Base-by-base conservation (phyloP, 1,284 basidiomycete species). In the Fomitiporia mediterranea region DNA sequence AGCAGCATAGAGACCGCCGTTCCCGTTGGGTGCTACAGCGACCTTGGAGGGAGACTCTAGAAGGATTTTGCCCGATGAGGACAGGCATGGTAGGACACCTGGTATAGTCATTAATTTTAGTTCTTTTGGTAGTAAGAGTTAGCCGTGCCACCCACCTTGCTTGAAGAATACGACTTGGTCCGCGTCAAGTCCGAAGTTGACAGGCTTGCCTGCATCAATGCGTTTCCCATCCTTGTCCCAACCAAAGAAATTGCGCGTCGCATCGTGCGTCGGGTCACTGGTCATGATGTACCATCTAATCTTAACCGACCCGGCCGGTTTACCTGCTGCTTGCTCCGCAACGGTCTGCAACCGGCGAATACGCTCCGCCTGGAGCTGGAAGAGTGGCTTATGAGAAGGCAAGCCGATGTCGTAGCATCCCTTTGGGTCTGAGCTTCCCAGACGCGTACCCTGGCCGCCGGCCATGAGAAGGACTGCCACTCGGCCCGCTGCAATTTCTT, bases 271-370 rank as follows among this genome's bases (percentile, higher is more conserved):
- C 25, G 97, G 96, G 15, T 95, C 95, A 66, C 91, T 94, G 57
- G 96, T 99, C 97, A 99, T 99, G 67, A 99, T 85, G 76, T 98
- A 99, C 97, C 97, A 99, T 51, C 85, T 89, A 60, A 98, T 83
- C 56, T 81, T 71, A 52, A 88, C 84, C 2, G 81, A 79, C 48
- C 80, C 82, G 13, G 73, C 68, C 23, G 79, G 69, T 64, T 81
- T 82, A 54, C 76, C 74, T 49, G 68, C 72, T 51, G 79, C 74
- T 56, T 74, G 64, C 65, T 83, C 83, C 0, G 94, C 95, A 47
- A 98, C 70, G 28, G 72, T 72, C 72, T 96, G 89, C 51, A 99
- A 75, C 57, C 87, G 83, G 51, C 79, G 77, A 69, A 99, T 98
- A 51, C 96, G 84, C 72, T 97, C 94, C 3, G 95, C 97, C 73